These are phyloP conservation scores for Periconia sp. DNA, from an alignment of 2,329 filamentous ascomycete species.

Conservation along the genomic window DNA sequence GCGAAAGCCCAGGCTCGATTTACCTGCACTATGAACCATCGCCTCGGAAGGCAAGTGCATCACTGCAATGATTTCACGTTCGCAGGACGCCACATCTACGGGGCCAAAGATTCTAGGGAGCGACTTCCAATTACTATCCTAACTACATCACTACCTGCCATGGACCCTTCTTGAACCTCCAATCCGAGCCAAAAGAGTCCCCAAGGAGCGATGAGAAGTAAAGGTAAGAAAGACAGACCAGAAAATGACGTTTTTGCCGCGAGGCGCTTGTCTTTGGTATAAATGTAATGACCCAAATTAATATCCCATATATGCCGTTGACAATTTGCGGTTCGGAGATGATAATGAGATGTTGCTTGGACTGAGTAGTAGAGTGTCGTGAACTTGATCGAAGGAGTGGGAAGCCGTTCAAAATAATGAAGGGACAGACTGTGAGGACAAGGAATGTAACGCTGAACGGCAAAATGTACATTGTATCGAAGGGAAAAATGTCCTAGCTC, in stretches of 20 bases:
- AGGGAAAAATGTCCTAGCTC: conserved; percentile 12
- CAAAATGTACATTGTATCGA: conserved; percentile 35
- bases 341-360: conserved; percentile 2
- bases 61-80: too few relatives aligned
- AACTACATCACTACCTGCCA: not conserved
- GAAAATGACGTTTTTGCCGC: conserved; percentile 22
- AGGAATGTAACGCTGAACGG: conserved; percentile 10
- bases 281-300: conserved; percentile 13
- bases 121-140: not conserved
- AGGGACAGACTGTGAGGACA: not conserved
- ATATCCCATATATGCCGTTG: conserved; percentile 13
- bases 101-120: conserved; percentile 1
- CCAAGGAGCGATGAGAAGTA: not conserved
- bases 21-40: too few relatives aligned
- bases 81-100: too few relatives aligned
- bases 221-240: not conserved
- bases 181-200: not conserved
- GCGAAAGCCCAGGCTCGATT: not conserved
- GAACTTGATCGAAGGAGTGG: conserved; percentile 4
- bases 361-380: not conserved
- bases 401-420: conserved; percentile 1
- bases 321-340: conserved; percentile 8
- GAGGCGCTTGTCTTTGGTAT: conserved; percentile 28
- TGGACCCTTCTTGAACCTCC: not conserved
- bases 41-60: too few relatives aligned